A percentile compares a stretch with the other conserved stretches of the same genome.
Evolutionary conservation across 2,329 filamentous ascomycete species (phyloP).

Genomic region (Exophiala spinifera): DNA sequence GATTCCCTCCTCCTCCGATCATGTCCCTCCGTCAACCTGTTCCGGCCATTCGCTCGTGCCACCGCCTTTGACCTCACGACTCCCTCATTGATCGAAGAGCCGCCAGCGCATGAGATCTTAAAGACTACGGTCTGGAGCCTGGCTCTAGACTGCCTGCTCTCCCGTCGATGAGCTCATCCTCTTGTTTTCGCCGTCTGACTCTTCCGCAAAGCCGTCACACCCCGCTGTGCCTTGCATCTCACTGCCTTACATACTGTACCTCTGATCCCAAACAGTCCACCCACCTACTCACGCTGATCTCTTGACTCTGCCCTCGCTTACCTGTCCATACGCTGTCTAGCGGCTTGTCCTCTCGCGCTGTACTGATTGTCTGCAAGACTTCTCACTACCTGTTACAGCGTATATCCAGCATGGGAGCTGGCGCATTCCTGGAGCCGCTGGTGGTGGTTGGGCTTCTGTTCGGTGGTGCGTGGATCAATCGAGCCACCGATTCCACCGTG

Average conservation of each 20-base stretch:
- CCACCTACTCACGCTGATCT: not conserved
- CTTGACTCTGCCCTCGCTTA: not conserved
- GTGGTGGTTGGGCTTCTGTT: conserved; percentile 59
- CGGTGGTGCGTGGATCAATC: conserved; percentile 62
- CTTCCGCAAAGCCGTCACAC: too few species aligned
- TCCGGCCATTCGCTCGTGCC: not conserved
- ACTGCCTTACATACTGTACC: too few species aligned
- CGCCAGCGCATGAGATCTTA: not conserved
- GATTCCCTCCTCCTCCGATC: not conserved
- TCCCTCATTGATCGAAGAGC: not conserved
- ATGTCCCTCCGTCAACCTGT: too few species aligned
- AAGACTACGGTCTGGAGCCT: too few species aligned
- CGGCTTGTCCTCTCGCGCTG: not conserved
- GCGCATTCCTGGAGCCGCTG: conserved; percentile 60
- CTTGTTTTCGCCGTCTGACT: too few species aligned
- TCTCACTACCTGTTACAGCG: not conserved
- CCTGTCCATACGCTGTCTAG: not conserved
- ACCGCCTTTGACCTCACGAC: not conserved
- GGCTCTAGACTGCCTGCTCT: not conserved
- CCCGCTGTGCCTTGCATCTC: too few species aligned
- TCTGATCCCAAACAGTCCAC: not conserved
- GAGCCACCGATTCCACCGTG: conserved; percentile 40
- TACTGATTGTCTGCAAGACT: not conserved
- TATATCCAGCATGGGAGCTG: conserved; percentile 48
- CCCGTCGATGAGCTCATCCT: not conserved